These are phyloP conservation scores for Oryza coarctata DNA, from an alignment of 176 grass and related monocot species.

Conservation along the genomic window DNA sequence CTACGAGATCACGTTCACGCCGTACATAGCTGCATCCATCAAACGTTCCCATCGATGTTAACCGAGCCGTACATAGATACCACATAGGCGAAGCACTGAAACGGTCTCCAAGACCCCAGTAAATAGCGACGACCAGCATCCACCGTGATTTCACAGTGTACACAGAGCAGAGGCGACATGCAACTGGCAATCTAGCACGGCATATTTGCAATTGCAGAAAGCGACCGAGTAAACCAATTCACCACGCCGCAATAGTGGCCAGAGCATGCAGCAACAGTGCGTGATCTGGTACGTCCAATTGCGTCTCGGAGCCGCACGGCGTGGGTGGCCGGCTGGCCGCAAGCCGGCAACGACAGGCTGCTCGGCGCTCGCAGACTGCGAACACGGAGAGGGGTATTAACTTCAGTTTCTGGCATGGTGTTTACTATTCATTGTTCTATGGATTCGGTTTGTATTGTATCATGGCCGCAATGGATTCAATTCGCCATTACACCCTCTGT, in stretches of 20 bases:
- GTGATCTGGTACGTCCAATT: neutral
- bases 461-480: constrained; percentile 20
- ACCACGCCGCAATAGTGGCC: too few species aligned
- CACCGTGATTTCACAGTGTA: neutral
- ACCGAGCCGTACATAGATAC: neutral
- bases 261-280: neutral
- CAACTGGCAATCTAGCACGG: neutral
- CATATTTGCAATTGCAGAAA: neutral
- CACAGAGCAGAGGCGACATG: neutral
- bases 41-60: neutral
- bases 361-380: neutral
- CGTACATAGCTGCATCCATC: neutral
- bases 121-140: neutral
- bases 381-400: constrained; percentile 27
- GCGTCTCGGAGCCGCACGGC: neutral
- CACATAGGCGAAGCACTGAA: neutral
- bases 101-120: neutral
- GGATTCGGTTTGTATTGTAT: neutral
- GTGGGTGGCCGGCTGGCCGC: neutral
- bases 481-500: neutral
- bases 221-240: neutral
- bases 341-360: constrained; percentile 8
- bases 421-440: constrained; percentile 19
- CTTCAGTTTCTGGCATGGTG: constrained; percentile 25
- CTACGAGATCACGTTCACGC: neutral